These are phyloP conservation scores for Madurella fahalii DNA, from an alignment of 2,329 filamentous ascomycete genomes.

Conservation along the genomic window DNA sequence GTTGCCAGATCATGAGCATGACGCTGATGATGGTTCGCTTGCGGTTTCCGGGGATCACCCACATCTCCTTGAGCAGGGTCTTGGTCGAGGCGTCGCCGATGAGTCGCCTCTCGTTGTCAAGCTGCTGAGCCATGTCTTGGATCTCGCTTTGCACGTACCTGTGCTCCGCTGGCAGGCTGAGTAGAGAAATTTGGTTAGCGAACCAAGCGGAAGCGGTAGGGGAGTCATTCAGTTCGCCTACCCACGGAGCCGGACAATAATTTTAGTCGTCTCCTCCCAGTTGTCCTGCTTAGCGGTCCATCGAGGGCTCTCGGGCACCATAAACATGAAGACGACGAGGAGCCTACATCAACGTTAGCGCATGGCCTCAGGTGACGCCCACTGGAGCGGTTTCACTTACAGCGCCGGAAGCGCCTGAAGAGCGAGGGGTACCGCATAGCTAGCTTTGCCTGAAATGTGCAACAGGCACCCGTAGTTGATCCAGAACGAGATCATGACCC, in stretches of 20 bases:
- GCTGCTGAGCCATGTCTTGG: conserved; percentile 54
- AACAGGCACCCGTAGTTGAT: conserved; percentile 41
- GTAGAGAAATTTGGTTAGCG: background rate
- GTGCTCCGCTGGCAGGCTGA: conserved; percentile 45
- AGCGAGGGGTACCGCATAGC: conserved; percentile 56
- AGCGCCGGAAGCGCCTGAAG: conserved; percentile 60
- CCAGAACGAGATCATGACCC: conserved; percentile 40
- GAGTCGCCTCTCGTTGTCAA: conserved; percentile 57
- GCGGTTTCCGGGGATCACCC: conserved; percentile 46
- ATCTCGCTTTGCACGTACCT: conserved; percentile 55
- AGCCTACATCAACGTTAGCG: conserved; percentile 27
- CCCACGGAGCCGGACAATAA: conserved; percentile 51
- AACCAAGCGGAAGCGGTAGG: background rate
- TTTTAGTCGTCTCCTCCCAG: conserved; percentile 56
- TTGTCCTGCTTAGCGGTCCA: conserved; percentile 60
- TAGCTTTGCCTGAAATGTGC: conserved; percentile 36
- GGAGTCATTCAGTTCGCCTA: background rate
- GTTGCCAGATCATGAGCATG: conserved; percentile 59
- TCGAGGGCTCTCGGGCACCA: conserved; percentile 60
- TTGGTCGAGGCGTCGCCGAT: conserved; percentile 47
- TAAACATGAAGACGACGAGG: conserved; percentile 53
- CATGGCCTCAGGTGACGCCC: background rate
- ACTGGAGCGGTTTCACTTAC: background rate
- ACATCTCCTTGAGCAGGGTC: conserved; percentile 61
- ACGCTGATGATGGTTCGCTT: conserved; percentile 42